Evolutionary conservation across 257 asterid species (phyloP), one percentile per base, ranked within the genome.

Genomic region (Schizonepeta tenuifolia): DNA sequence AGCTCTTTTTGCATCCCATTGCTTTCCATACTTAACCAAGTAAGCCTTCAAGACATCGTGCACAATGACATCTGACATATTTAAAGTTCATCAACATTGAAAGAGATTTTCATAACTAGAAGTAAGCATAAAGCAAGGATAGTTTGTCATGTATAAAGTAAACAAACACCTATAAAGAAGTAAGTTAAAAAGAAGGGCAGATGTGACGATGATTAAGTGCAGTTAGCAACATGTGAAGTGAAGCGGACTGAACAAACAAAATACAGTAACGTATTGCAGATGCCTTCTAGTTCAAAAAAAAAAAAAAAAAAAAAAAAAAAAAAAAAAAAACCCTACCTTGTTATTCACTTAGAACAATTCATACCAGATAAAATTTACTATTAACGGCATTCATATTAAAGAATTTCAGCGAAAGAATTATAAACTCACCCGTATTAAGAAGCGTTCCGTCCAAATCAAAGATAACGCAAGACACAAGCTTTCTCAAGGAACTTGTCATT

Each of bases 361-460:
- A n/a, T n/a, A n/a, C n/a, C n/a, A n/a, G n/a, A n/a, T n/a, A n/a
- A n/a, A n/a, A n/a, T n/a, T n/a, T n/a, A n/a, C n/a, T n/a, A n/a
- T n/a, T n/a, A n/a, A n/a, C n/a, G n/a, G n/a, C n/a, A n/a, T n/a
- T 41, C 20, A 60, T 59, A 26, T 54, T 17, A 56, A 65, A 2
- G 22, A 79, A 22, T 10, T 9, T 47, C 24, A 13, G 56, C 11
- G 21, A 18, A 61, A 55, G 35, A 74, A 75, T 63, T 46, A 81
- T 6, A 56, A 79, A 5, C 75, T 28, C 60, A 91, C 97, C 97
- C 77, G 97, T 93, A 76, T 91, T 91, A 65, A 93, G 84, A 78
- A 93, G 96, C 46, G 96, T 89, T 70, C 97, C 98, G 74, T 93
- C 98, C 86, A 93, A 86, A 86, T 91, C 98, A 76, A 93, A 86